Conservation (phyloP, 139 green algal genomes). For the Zygnema cylindricum region DNA sequence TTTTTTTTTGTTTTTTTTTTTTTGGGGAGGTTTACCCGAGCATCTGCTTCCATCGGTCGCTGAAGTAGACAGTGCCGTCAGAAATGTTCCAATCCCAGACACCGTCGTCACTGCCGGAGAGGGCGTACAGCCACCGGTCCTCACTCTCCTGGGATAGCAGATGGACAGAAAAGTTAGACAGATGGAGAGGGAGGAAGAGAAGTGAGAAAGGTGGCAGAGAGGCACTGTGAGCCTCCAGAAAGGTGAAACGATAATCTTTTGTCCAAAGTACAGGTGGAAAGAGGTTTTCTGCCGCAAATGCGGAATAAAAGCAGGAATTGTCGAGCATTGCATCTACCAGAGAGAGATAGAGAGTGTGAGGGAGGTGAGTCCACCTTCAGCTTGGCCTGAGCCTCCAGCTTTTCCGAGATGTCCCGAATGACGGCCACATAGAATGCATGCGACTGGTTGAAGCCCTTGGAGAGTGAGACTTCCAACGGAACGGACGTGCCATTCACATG, state of each 20-base stretch:
- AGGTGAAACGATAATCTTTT: no score
- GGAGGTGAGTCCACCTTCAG: conserved; percentile 17
- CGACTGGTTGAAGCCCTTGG: conserved; percentile 9
- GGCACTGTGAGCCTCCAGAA: no score
- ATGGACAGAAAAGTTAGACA: no score
- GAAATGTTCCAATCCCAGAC: conserved; percentile 38
- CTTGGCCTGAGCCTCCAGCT: conserved; percentile 20
- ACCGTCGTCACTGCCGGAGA: conserved; percentile 31
- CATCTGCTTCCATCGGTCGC: conserved; percentile 41
- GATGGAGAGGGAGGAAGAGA: no score
- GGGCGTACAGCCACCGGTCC: conserved; percentile 31
- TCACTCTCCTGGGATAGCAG: conserved; percentile 42
- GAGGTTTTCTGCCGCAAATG: no score
- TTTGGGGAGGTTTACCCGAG: conserved; percentile 26
- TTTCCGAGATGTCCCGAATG: conserved; percentile 29
- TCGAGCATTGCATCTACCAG: no score
- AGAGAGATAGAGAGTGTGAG: no score
- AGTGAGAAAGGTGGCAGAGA: no score
- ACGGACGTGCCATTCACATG: background rate
- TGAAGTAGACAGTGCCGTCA: conserved; percentile 37
- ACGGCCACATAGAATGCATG: conserved; percentile 36
- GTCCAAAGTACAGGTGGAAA: no score
- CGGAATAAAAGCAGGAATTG: no score
- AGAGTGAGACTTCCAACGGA: conserved; percentile 28
- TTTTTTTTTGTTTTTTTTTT: no score